Base-by-base conservation (phyloP, 2,329 filamentous ascomycete genomes). In the Scytalidium sp. region DNA sequence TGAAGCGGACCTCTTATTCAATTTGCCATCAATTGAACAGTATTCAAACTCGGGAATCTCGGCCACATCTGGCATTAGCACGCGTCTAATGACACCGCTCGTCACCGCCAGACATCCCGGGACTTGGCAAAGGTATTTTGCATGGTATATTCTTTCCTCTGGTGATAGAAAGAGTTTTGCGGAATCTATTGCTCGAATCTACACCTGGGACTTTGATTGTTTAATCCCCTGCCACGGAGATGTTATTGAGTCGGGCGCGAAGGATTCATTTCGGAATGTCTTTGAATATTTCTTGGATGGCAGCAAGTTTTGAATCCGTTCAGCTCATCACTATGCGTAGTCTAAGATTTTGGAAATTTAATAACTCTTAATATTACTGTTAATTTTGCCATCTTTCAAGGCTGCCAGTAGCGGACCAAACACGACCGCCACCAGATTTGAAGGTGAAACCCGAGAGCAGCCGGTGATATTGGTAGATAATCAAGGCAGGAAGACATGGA, bases 181-280 rank as follows among this genome's bases (percentile, higher is more conserved):
- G 45, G 66, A 74, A 51, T 80, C 75, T 39, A 70, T 80, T 25
- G 68, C 64, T 40, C 74, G 69, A 53, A 83, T 87, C 50, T 69
- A 76, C 46, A 67, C 68, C 53, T 88, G 84, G 84, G 77, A 84
- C 53, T 86, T 87, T 58, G 81, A 87, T 57, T 70, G 78, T 32
- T 73, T 87, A 49, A 80, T 88, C 54, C 81, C 83, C 3, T 87
- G 84, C 59, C 84, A 88, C 64, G 84, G 84, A 2, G 84, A 88
- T 70, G 81, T 86, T 25, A 80, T 87, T 58, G 83, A 87, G 69
- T 41, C 9, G 7, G 45, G 45, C 17, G 81, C 74, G 1, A 85
- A 84, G 67, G 71, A 70, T 2, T 73, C 83, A 17, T 84, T 84
- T 53, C 69, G 76, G 58, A 80, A 79, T 60, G 68, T 85, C 8